These are phyloP conservation scores for Puccinia triticina DNA, from an alignment of 1,284 basidiomycete species.

Conservation along the genomic window DNA sequence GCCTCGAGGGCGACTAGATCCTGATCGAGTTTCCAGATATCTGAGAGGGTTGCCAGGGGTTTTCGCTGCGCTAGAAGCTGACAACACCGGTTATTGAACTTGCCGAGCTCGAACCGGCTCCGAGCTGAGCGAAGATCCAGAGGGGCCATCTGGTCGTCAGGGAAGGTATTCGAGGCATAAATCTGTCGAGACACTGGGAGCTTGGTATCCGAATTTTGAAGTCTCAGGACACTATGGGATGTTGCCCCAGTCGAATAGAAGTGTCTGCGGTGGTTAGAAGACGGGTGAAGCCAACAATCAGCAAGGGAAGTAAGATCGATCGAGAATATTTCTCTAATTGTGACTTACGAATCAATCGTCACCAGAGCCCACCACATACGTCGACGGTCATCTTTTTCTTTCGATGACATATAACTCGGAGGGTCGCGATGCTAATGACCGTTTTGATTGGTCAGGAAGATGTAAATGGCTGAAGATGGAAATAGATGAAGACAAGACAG, in stretches of 20 bases:
- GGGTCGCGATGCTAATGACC: slow-evolving; percentile 29
- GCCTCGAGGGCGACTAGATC: slow-evolving; percentile 43
- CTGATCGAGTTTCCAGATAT: slow-evolving; percentile 45
- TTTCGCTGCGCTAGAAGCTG: slow-evolving; percentile 38
- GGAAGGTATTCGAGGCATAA: neutral
- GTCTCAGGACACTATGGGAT: slow-evolving; percentile 35
- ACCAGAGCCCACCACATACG: slow-evolving; percentile 48
- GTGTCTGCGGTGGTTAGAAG: slow-evolving; percentile 18
- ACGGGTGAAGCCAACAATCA: neutral
- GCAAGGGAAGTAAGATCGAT: neutral
- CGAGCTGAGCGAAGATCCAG: slow-evolving; percentile 41
- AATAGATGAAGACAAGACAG: neutral
- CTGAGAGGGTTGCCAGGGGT: slow-evolving; percentile 41
- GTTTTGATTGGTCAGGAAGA: neutral
- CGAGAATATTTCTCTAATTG: neutral
- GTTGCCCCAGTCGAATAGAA: slow-evolving; percentile 47
- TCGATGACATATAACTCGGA: slow-evolving; percentile 19
- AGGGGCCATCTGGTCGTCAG: neutral
- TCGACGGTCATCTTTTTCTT: slow-evolving; percentile 46
- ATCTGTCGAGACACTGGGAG: slow-evolving; percentile 27
- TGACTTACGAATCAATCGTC: slow-evolving; percentile 41
- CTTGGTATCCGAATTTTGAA: slow-evolving; percentile 44
- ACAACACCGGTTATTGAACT: slow-evolving; percentile 50
- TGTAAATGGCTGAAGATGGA: neutral
- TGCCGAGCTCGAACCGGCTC: slow-evolving; percentile 43